Percentiles rank a stretch among this genome's conserved stretches.
Conservation (phyloP, 805 yeast species). For the Candida vaughaniae region DNA sequence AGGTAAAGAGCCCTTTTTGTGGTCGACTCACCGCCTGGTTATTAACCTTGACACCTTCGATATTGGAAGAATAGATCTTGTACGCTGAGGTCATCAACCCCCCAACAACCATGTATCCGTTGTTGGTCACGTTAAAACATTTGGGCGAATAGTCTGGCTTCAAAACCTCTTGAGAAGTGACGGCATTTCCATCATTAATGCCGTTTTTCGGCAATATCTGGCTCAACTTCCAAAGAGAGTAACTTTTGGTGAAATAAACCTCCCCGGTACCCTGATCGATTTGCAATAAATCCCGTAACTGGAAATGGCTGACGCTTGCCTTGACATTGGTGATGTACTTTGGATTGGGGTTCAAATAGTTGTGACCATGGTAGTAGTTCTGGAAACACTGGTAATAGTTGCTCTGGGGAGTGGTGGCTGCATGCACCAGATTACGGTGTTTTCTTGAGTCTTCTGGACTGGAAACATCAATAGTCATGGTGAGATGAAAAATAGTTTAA, state of each 20-base stretch:
- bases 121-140: slow-evolving; percentile 57
- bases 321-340: slow-evolving; percentile 30
- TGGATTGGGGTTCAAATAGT: slow-evolving; percentile 37
- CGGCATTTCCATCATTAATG: neutral
- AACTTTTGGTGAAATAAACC: slow-evolving; percentile 60
- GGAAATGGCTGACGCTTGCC: slow-evolving; percentile 63
- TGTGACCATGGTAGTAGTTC: slow-evolving; percentile 41
- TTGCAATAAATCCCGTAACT: slow-evolving; percentile 70
- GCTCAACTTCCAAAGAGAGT: slow-evolving; percentile 44
- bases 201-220: slow-evolving; percentile 26
- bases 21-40: slow-evolving; percentile 11
- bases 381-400: slow-evolving; percentile 32
- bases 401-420: slow-evolving; percentile 6
- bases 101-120: slow-evolving; percentile 50
- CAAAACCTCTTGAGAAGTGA: slow-evolving; percentile 28
- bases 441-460: slow-evolving; percentile 1
- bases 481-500: slow-evolving; percentile 1
- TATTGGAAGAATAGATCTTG: slow-evolving; percentile 22
- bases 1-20: slow-evolving; percentile 63
- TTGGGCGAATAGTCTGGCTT: slow-evolving; percentile 66
- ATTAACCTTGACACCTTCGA: slow-evolving; percentile 17
- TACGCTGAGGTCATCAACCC: slow-evolving; percentile 46
- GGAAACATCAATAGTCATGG: slow-evolving; percentile 14
- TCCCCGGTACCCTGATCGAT: slow-evolving; percentile 39
- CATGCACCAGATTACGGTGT: slow-evolving; percentile 5